Evolutionary conservation across 352 stramenopile genomes (phyloP).

Genomic region (Pythium volutum): DNA sequence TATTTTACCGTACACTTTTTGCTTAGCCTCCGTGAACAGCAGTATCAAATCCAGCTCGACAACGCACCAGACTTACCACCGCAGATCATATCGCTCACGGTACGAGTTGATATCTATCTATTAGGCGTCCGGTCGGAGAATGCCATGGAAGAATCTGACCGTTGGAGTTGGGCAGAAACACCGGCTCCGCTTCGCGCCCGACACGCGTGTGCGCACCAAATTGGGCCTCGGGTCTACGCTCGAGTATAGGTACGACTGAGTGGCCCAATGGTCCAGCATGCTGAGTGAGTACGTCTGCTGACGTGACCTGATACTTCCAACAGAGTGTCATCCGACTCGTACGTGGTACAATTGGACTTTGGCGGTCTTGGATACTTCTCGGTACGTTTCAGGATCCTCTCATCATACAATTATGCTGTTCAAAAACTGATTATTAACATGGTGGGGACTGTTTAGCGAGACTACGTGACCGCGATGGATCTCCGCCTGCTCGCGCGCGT

Average conservation of each 20-base stretch:
- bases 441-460: conserved; percentile 15
- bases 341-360: conserved; percentile 40
- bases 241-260: conserved; percentile 30
- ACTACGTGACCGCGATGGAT: conserved; percentile 60
- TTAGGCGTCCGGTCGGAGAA: neutral
- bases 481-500: conserved; percentile 62
- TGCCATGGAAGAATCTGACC: neutral
- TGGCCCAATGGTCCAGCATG: neutral
- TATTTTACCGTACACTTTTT: neutral
- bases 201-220: conserved; percentile 37
- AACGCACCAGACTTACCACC: neutral
- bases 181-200: conserved; percentile 30
- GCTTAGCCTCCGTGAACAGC: conserved; percentile 25
- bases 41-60: conserved; percentile 20
- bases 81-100: neutral
- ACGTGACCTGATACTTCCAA: neutral
- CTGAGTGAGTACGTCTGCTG: neutral
- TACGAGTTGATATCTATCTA: neutral
- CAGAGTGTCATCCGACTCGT: conserved; percentile 36
- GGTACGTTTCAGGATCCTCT: conserved; percentile 13
- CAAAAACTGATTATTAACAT: too few species aligned
- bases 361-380: conserved; percentile 37
- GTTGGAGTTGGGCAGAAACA: too few species aligned
- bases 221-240: conserved; percentile 28
- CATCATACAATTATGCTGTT: too few species aligned